Conservation (phyloP, 148 eudicot genomes). For the Camellia lanceoleosa region DNA sequence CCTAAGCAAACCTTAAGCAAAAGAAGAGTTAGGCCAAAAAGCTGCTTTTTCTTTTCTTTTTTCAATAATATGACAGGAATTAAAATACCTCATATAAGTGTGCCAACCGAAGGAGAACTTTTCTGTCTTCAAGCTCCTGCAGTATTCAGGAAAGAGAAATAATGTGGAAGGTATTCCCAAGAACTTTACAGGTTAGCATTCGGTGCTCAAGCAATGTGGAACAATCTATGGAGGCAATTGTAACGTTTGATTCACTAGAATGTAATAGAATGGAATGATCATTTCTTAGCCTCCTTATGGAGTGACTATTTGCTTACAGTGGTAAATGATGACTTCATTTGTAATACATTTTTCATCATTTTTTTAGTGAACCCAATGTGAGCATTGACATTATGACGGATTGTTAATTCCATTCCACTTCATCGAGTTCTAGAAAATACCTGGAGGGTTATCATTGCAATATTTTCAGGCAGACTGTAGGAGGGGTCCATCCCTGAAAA, state of each 20-base stretch:
- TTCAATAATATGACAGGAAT: constrained; percentile 1
- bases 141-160: constrained; percentile 9
- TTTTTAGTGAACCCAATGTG: no score
- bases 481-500: constrained; percentile 70
- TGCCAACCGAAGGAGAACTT: constrained; percentile 80
- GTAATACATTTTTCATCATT: no score
- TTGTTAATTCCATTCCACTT: neutral
- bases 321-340: no score
- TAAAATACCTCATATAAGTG: constrained; percentile 82
- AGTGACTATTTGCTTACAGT: no score
- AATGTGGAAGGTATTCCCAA: neutral
- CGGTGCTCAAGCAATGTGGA: neutral
- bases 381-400: no score
- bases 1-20: no score
- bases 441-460: constrained; percentile 93
- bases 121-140: constrained; percentile 84
- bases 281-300: no score
- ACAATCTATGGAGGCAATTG: neutral
- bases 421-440: constrained; percentile 24
- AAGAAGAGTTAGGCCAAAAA: no score
- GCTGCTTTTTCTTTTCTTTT: neutral
- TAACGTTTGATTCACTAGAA: no score
- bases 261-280: no score
- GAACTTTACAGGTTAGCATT: neutral
- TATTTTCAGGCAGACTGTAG: constrained; percentile 82